phyloP scores from a whole-genome alignment of 768 basidiomycete species.

The Boletus rubroflammeus region DNA sequence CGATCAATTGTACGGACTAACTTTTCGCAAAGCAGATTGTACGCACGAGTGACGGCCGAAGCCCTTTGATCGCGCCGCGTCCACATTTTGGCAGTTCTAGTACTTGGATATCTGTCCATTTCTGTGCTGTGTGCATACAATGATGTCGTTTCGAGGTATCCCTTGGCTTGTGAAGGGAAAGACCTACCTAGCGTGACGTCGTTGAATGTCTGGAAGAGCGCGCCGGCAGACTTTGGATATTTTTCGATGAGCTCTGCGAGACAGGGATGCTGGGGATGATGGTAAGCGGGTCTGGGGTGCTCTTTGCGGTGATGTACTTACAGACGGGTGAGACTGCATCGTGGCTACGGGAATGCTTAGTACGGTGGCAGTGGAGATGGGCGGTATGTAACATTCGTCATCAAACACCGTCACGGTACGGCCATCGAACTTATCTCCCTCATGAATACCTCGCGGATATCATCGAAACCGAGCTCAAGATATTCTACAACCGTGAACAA shows the following conservation, averaged over 20 bases:
- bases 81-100: constrained; percentile 54
- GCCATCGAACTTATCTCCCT: too few relatives aligned
- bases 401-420: too few relatives aligned
- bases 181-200: constrained; percentile 59
- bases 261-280: constrained; percentile 37
- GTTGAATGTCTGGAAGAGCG: constrained; percentile 74
- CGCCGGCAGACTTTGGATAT: constrained; percentile 59
- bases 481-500: constrained; percentile 46
- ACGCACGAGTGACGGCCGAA: constrained; percentile 49
- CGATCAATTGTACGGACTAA: neutral
- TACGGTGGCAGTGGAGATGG: neutral
- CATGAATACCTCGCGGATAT: constrained; percentile 18
- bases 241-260: constrained; percentile 49
- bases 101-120: constrained; percentile 64
- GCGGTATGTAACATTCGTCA: neutral
- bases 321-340: constrained; percentile 27
- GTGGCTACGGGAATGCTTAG: neutral
- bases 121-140: constrained; percentile 51
- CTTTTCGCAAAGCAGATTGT: neutral
- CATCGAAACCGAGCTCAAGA: constrained; percentile 39
- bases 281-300: constrained; percentile 1
- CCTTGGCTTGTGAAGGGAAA: neutral
- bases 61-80: constrained; percentile 58
- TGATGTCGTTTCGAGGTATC: neutral
- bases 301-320: constrained; percentile 5